Conservation (phyloP, 345 rosid genomes). For the Eucalyptus guilfoylei region DNA sequence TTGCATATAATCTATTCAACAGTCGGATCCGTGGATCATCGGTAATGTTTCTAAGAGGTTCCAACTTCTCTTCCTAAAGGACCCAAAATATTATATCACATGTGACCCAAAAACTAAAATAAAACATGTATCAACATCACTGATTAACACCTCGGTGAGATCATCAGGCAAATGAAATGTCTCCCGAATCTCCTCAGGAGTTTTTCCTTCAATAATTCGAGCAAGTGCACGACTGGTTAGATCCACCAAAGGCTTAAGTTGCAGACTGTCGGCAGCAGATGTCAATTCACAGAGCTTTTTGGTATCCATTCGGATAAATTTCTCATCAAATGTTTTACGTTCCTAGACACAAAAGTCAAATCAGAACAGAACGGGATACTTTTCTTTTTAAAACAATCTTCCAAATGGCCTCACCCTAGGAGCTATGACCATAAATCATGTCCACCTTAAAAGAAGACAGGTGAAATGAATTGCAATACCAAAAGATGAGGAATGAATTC, state of each 20-base stretch:
- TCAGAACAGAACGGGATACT: neutral
- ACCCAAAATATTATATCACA: neutral
- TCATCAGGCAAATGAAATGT: slow-evolving; percentile 91
- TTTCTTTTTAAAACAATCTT: neutral
- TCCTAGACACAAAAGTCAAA: slow-evolving; percentile 34
- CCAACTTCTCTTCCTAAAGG: slow-evolving; percentile 81
- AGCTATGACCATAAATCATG: neutral
- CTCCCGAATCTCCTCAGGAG: slow-evolving; percentile 85
- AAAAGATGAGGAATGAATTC: neutral
- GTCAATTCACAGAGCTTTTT: slow-evolving; percentile 83
- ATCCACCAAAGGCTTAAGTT: slow-evolving; percentile 83
- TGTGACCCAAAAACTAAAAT: neutral
- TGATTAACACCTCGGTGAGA: slow-evolving; percentile 68
- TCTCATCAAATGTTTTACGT: slow-evolving; percentile 71
- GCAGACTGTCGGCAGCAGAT: slow-evolving; percentile 91
- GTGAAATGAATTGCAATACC: neutral
- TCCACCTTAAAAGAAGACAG: neutral
- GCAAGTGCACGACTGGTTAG: slow-evolving; percentile 88
- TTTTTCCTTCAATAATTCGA: slow-evolving; percentile 74
- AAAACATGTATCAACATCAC: neutral
- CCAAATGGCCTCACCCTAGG: neutral
- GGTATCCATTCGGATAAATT: slow-evolving; percentile 78
- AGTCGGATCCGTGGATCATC: slow-evolving; percentile 87
- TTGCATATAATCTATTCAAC: slow-evolving; percentile 71
- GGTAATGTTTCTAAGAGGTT: slow-evolving; percentile 69